Evolutionary conservation across 768 basidiomycete genomes (phyloP), one percentile per base, ranked within the genome.

Genomic region (Gautieria morchelliformis): DNA sequence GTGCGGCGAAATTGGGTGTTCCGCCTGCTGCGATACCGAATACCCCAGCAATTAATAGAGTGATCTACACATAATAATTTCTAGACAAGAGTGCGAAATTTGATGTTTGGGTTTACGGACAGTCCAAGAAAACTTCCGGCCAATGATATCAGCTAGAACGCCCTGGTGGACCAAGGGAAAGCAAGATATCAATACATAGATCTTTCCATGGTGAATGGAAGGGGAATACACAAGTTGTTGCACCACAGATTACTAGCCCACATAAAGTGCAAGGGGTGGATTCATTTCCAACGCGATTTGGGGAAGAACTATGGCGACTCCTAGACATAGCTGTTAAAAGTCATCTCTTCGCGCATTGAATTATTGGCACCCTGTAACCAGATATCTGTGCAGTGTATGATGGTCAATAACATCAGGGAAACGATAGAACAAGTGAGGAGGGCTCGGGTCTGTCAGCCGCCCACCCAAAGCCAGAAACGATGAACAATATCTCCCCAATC

Each of bases 21-120:
- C 71, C 77, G 35, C 75, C 78, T 7, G 77, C 71, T 4, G 78
- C 72, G 52, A 77, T 73, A 8, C 80, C 80, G 62, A 82, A 82
- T 2, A 80, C 62, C 20, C 75, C 78, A 5, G 65, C 66, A 32
- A 72, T 63, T 51, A 71, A 70, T 27, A 73, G 63, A 3, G 71
- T 72, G 19, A 65, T 65, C 69, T 71, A 33, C 5, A 44, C n/a
- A 41, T 35, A 56, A 47, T 32, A 19, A 19, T 17, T 15, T 49
- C 3, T 30, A 8, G 24, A 6, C 5, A 49, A 49, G n/a, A 24
- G 22, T 19, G 42, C 17, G 17, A n/a, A 44, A n/a, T 33, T 49
- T 27, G 19, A 4, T 27, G 15, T 1, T 53, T 20, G 7, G 15
- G 37, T 15, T 27, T 12, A 33, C 42, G 30, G 15, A 57, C 56